Conservation (phyloP, 306 rosid genomes). For the Castanopsis chinensis region DNA sequence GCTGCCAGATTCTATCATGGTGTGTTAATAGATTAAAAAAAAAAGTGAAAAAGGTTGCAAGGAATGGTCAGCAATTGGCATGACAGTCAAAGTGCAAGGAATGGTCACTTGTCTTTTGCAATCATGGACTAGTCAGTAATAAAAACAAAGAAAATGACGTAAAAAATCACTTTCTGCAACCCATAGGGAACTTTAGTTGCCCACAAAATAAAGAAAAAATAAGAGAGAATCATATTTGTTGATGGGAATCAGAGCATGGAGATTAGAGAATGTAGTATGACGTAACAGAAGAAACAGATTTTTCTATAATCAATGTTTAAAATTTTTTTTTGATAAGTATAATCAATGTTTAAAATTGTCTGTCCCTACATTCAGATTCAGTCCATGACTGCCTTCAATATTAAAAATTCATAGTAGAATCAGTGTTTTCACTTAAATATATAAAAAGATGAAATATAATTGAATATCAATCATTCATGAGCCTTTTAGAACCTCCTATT, state of each 20-base stretch:
- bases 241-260: background rate
- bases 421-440: background rate
- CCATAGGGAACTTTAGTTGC: background rate
- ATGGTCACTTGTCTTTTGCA: background rate
- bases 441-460: background rate
- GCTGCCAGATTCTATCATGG: background rate
- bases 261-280: too few relatives aligned
- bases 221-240: background rate
- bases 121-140: background rate
- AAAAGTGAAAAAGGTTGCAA: background rate
- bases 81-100: background rate
- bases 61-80: background rate
- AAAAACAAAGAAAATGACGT: background rate
- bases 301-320: background rate
- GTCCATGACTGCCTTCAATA: background rate
- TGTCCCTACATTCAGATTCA: background rate
- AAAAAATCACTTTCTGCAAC: background rate
- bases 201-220: background rate
- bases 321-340: too few relatives aligned
- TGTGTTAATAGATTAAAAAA: background rate
- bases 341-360: background rate
- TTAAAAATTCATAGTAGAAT: background rate
- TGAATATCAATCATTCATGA: background rate
- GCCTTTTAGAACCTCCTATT: constrained; percentile 21
- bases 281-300: too few relatives aligned